Evolutionary conservation across 768 basidiomycete genomes (phyloP).

Genomic region (Sporobolomyces phaffii): DNA sequence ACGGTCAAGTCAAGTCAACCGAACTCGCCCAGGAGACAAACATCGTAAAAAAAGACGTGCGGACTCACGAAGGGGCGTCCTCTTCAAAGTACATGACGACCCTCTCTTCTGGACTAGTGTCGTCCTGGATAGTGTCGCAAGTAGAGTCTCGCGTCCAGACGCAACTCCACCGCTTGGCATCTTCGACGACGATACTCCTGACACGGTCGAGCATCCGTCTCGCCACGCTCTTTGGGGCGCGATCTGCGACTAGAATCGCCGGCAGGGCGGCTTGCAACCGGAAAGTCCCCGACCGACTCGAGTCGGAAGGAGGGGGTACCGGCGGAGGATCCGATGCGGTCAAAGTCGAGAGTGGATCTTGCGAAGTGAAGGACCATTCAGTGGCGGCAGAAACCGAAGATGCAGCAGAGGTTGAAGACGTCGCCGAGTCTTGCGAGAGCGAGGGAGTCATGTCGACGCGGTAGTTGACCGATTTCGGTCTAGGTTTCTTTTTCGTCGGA

Average conservation of each 20-base stretch:
- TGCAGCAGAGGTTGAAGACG: background rate
- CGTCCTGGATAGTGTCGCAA: background rate
- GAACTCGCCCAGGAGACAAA: too few species aligned
- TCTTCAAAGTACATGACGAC: slow-evolving; percentile 18
- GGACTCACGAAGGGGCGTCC: background rate
- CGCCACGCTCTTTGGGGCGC: background rate
- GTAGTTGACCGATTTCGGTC: background rate
- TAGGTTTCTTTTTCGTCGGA: background rate
- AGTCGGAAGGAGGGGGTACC: too few species aligned
- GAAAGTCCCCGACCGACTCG: background rate
- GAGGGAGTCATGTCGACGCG: slow-evolving; percentile 6
- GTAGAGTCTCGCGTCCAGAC: background rate
- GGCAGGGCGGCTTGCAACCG: background rate
- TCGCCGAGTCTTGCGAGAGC: background rate
- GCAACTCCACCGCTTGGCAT: background rate
- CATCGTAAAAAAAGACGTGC: too few species aligned
- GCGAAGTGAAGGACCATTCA: background rate
- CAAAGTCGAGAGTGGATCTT: background rate
- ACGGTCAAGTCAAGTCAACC: background rate
- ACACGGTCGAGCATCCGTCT: background rate
- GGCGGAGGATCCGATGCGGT: background rate
- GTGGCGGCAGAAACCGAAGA: background rate
- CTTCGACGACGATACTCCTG: slow-evolving; percentile 1
- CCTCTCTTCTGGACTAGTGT: background rate
- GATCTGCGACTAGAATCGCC: too few species aligned